A percentile compares a stretch with the other conserved stretches of the same genome.
phyloP scores from a whole-genome alignment of 768 basidiomycete genomes.

The Favolaschia claudopus region DNA sequence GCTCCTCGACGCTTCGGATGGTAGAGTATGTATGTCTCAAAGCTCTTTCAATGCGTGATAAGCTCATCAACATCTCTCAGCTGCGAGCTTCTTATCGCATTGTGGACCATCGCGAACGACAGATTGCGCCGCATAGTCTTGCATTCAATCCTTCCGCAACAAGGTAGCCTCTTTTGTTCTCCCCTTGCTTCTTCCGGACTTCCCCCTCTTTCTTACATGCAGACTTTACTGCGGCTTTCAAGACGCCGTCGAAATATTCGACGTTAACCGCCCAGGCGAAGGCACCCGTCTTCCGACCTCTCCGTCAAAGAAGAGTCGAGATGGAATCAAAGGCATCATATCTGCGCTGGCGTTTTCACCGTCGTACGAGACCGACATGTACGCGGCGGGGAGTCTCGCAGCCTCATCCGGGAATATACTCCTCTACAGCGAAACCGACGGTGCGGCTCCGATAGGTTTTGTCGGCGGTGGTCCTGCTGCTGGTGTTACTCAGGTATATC shows the following conservation, averaged over 20 bases:
- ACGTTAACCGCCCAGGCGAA: constrained; percentile 75
- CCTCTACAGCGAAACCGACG: constrained; percentile 68
- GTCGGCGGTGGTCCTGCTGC: constrained; percentile 63
- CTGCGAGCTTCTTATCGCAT: constrained; percentile 91
- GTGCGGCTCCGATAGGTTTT: constrained; percentile 63
- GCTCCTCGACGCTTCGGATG: constrained; percentile 80
- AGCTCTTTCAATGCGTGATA: not conserved
- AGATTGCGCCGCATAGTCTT: constrained; percentile 86
- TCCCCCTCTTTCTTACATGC: not conserved
- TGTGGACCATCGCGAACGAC: constrained; percentile 92
- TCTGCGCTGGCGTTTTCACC: constrained; percentile 84
- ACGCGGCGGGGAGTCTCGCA: constrained; percentile 81
- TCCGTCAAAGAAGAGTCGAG: constrained; percentile 77
- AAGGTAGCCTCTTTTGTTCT: constrained; percentile 63
- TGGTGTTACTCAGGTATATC: constrained; percentile 63
- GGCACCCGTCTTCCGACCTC: constrained; percentile 76
- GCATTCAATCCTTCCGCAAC: constrained; percentile 75
- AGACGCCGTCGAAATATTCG: constrained; percentile 86
- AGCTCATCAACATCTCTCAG: constrained; percentile 46
- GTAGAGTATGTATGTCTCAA: constrained; percentile 58
- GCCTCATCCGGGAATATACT: constrained; percentile 65
- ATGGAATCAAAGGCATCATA: constrained; percentile 92
- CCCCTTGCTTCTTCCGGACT: not conserved
- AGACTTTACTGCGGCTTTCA: constrained; percentile 91
- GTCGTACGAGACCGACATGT: constrained; percentile 65